phyloP scores from a whole-genome alignment of 2,329 filamentous ascomycete species.

The Metarhizium anisopliae region DNA sequence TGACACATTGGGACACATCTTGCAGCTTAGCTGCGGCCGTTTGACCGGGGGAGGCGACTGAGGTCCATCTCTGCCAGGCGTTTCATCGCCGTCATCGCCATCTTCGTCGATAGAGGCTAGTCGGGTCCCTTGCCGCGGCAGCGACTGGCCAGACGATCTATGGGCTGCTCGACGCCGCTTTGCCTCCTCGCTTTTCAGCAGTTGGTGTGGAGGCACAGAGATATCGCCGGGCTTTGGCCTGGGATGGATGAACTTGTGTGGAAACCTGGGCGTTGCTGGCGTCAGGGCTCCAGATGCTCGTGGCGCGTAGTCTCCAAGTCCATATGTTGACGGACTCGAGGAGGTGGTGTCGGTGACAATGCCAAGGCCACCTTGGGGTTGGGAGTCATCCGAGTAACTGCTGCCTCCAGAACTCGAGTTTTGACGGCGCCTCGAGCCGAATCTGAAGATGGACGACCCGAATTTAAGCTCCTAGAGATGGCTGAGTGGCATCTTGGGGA shows the following conservation, averaged over 20 bases:
- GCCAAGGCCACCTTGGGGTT: background rate
- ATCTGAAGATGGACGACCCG: background rate
- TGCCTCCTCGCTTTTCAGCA: background rate
- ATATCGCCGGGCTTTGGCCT: background rate
- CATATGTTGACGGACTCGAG: background rate
- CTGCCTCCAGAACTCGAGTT: background rate
- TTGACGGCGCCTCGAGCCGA: background rate
- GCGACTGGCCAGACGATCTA: background rate
- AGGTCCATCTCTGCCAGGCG: background rate
- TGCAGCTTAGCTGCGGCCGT: background rate
- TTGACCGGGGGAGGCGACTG: background rate
- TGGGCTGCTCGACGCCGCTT: background rate
- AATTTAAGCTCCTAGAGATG: background rate
- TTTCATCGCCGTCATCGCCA: background rate
- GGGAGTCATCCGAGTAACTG: background rate
- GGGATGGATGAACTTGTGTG: background rate
- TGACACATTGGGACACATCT: background rate
- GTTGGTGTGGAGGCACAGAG: background rate
- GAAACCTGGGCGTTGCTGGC: background rate
- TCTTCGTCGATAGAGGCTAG: slow-evolving; percentile 6
- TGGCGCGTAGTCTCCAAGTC: background rate
- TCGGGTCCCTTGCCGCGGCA: background rate
- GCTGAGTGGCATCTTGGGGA: background rate
- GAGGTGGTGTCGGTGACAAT: background rate
- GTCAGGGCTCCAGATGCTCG: background rate